These are phyloP conservation scores for Rhinocladiella similis DNA, from an alignment of 2,329 filamentous ascomycete genomes.

Conservation along the genomic window DNA sequence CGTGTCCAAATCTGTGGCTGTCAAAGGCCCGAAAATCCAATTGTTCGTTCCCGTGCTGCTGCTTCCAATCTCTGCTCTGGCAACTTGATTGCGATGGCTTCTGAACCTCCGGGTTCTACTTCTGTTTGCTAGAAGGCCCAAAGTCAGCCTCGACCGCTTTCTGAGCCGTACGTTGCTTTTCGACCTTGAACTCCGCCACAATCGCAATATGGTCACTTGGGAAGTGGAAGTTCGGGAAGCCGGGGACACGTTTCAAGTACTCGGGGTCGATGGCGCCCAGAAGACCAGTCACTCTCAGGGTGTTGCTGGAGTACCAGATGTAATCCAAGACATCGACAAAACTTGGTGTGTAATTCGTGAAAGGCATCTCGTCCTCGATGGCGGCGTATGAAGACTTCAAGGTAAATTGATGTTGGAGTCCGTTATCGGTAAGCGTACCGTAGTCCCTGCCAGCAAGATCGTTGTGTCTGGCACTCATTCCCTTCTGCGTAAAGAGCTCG, in stretches of 20 bases:
- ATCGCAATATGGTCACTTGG: constrained; percentile 90
- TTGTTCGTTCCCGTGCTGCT: background rate
- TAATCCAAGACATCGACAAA: constrained; percentile 94
- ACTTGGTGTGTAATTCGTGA: constrained; percentile 95
- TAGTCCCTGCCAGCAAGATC: constrained; percentile 83
- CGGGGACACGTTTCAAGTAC: constrained; percentile 82
- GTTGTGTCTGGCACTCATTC: constrained; percentile 72
- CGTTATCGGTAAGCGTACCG: constrained; percentile 87
- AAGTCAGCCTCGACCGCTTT: constrained; percentile 67
- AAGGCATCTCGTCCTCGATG: constrained; percentile 75
- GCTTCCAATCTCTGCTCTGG: background rate
- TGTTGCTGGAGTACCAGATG: constrained; percentile 95
- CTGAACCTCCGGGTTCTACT: constrained; percentile 4
- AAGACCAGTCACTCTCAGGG: constrained; percentile 77
- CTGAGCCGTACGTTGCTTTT: constrained; percentile 74
- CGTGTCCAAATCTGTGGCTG: too few species aligned
- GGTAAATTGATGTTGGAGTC: constrained; percentile 92
- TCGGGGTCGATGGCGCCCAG: constrained; percentile 83
- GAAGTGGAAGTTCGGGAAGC: constrained; percentile 93
- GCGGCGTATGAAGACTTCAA: constrained; percentile 86
- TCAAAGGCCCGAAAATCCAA: background rate
- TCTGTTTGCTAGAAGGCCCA: constrained; percentile 41
- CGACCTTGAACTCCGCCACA: constrained; percentile 86
- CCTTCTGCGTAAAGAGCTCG: constrained; percentile 80
- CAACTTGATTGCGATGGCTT: background rate